Percentiles rank a stretch among this genome's conserved stretches.
Evolutionary conservation across 106 monocot genomes (phyloP).

Genomic region (Triglochin maritima): DNA sequence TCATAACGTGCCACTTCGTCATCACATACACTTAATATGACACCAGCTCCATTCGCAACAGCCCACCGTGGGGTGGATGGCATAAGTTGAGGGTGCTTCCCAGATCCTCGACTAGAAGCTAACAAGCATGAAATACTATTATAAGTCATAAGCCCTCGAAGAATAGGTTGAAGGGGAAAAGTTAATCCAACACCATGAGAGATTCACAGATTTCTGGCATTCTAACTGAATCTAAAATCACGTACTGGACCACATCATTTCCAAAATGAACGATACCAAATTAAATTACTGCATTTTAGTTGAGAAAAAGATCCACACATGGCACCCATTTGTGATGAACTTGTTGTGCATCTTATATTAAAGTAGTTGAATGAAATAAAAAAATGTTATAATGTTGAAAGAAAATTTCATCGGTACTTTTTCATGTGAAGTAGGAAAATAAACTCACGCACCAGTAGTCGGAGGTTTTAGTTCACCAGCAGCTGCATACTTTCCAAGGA

Average conservation of each 20-base stretch:
- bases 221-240: not conserved
- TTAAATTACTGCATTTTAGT: too few relatives aligned
- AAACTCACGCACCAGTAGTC: slow-evolving; percentile 53
- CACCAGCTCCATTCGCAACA: slow-evolving; percentile 98
- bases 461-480: slow-evolving; percentile 99
- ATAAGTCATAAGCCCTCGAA: not conserved
- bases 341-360: too few relatives aligned
- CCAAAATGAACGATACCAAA: not conserved
- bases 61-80: slow-evolving; percentile 99
- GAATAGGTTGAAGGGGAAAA: not conserved
- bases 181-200: too few relatives aligned
- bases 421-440: not conserved
- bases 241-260: not conserved
- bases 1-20: slow-evolving; percentile 94
- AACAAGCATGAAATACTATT: not conserved
- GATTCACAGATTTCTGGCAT: too few relatives aligned
- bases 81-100: slow-evolving; percentile 97
- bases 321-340: too few relatives aligned
- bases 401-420: too few relatives aligned
- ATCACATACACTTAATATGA: slow-evolving; percentile 97
- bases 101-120: slow-evolving; percentile 78
- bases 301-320: too few relatives aligned
- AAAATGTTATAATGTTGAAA: too few relatives aligned
- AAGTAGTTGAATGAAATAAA: too few relatives aligned
- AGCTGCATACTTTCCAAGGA: slow-evolving; percentile 98